phyloP scores from a whole-genome alignment of 2,329 filamentous ascomycete species.

The Aspergillus oerlinghausenensis region DNA sequence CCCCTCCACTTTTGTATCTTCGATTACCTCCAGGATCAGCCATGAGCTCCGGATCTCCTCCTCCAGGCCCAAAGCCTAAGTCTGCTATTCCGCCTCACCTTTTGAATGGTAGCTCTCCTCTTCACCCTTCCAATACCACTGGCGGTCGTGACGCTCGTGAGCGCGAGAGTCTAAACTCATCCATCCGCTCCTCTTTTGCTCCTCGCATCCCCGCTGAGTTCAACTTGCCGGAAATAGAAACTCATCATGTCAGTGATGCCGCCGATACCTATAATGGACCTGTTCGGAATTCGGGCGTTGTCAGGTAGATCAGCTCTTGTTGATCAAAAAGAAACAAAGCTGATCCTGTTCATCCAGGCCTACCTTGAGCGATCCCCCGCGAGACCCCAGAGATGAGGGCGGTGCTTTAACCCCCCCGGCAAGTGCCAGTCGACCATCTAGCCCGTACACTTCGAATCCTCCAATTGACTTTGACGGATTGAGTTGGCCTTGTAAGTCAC shows the following conservation, averaged over 20 bases:
- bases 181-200: constrained; percentile 56
- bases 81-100: constrained; percentile 55
- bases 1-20: not conserved
- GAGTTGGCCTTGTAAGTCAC: constrained; percentile 48
- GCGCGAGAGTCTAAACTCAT: constrained; percentile 53
- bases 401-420: constrained; percentile 48
- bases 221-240: constrained; percentile 17
- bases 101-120: constrained; percentile 51
- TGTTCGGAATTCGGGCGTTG: constrained; percentile 14
- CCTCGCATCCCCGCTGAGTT: constrained; percentile 32
- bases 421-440: constrained; percentile 47
- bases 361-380: constrained; percentile 45
- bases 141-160: constrained; percentile 51
- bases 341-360: constrained; percentile 17
- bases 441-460: constrained; percentile 47
- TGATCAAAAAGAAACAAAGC: not conserved
- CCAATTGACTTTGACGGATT: constrained; percentile 50
- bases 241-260: constrained; percentile 14
- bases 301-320: constrained; percentile 21
- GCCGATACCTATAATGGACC: constrained; percentile 14
- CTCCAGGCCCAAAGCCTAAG: constrained; percentile 44
- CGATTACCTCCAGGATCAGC: constrained; percentile 5
- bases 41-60: constrained; percentile 44
- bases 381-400: constrained; percentile 51
- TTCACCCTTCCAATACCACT: constrained; percentile 40